Conservation (phyloP, 495 filamentous ascomycete genomes). For the Annulohypoxylon nitens region DNA sequence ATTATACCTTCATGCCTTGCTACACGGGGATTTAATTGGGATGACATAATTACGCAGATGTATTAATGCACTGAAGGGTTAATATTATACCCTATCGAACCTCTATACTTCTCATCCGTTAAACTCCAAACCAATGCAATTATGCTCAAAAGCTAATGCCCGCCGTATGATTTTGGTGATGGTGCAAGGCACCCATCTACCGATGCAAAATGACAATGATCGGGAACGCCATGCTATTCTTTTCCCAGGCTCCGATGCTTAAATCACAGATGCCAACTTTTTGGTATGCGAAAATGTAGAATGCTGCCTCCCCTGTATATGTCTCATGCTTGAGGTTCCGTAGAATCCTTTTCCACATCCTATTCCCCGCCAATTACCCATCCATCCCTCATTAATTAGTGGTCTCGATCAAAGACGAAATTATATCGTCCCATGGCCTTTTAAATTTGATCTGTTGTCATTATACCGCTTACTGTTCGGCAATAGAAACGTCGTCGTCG, state of each 20-base stretch:
- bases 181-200: conserved; percentile 4
- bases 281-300: conserved; percentile 7
- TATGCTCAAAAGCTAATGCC: background rate
- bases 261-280: conserved; percentile 1
- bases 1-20: background rate
- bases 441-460: background rate
- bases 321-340: background rate
- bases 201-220: conserved; percentile 28
- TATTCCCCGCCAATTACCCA: background rate
- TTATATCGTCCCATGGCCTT: too few species aligned
- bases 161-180: background rate
- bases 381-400: conserved; percentile 8
- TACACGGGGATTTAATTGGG: background rate
- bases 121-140: background rate
- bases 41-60: too few species aligned
- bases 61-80: background rate
- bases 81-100: conserved; percentile 8
- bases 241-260: conserved; percentile 1
- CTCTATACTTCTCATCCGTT: background rate
- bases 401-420: too few species aligned
- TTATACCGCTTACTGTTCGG: conserved; percentile 2
- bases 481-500: background rate
- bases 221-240: background rate
- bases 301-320: background rate
- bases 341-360: background rate